Base-by-base conservation (phyloP, 495 filamentous ascomycete genomes). In the Neurospora sp. region DNA sequence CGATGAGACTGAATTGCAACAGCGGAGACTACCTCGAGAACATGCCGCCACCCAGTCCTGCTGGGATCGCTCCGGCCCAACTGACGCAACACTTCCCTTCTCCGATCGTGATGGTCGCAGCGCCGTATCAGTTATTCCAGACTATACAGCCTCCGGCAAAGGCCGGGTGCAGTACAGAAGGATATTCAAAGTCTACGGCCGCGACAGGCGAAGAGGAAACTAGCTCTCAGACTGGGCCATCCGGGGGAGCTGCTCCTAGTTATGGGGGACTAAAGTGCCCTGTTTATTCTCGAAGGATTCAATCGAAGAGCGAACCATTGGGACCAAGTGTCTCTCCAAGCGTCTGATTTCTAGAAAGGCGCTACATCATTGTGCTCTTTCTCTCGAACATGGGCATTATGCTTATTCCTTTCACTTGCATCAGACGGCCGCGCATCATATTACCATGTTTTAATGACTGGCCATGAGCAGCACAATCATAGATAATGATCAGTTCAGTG, bases 231-330 rank as follows among this genome's bases (percentile, higher is more conserved):
- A 66, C 27, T 35, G 69, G 70, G 40, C 16, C 20, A 27, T 18
- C 16, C 71, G 42, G 14, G 23, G 71, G 10, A 39, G 69, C 72
- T 39, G 14, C 16, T 39, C 23, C 41, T 14, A 73, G 71, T 20
- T 39, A 70, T 31, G 46, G n/a, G 14, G 70, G 70, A 39, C 71
- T 70, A n/a, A 78, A 76, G 59, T 72, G 76, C 11, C 81, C 80
- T 14, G 72, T 73, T 14, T 79, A 80, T 69, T 80, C 80, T 16
- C 74, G 79, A 27, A 72, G 79, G 39, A 75, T 81, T 10, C 76
- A 82, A 71, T 79, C 76, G 35, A 82, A 79, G 73, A 83, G 81
- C 72, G 80, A 83, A 69, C 81, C 81, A 31, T 66, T 11, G 42
- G 46, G 2, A 31, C 27, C 27, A 18, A 66, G 54, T 37, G 54